Conservation (phyloP, 345 rosid species). For the Hibiscus tridactylites region DNA sequence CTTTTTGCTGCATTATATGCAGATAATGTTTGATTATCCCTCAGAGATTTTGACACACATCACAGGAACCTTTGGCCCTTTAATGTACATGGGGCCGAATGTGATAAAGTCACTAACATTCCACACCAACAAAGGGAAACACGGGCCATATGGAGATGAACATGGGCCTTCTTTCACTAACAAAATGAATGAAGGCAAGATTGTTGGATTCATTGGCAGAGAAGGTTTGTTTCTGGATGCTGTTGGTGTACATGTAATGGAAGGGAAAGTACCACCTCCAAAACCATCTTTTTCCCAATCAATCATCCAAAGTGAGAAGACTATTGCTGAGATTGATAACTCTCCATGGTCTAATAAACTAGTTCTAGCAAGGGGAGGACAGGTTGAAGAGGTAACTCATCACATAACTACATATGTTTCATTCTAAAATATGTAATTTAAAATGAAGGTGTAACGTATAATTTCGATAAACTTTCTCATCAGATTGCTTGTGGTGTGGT, state of each 20-base stretch:
- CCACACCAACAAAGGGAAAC: constrained; percentile 70
- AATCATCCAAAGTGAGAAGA: constrained; percentile 27
- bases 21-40: constrained; percentile 79
- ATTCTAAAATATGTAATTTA: background rate
- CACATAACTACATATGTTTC: background rate
- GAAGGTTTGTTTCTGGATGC: constrained; percentile 74
- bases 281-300: constrained; percentile 32
- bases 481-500: constrained; percentile 61
- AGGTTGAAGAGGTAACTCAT: constrained; percentile 46
- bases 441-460: background rate
- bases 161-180: constrained; percentile 64
- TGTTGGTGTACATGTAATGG: constrained; percentile 55
- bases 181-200: constrained; percentile 52
- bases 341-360: constrained; percentile 77
- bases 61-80: constrained; percentile 55
- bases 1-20: constrained; percentile 9
- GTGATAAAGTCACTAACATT: constrained; percentile 65
- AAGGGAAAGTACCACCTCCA: constrained; percentile 40
- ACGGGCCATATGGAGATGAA: constrained; percentile 90
- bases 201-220: constrained; percentile 76
- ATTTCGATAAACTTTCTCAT: constrained; percentile 9
- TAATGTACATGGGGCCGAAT: constrained; percentile 81
- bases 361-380: constrained; percentile 45
- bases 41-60: constrained; percentile 63
- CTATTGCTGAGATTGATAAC: constrained; percentile 46